Evolutionary conservation across 2,329 filamentous ascomycete species (phyloP).

Genomic region (Xylaria arbuscula): DNA sequence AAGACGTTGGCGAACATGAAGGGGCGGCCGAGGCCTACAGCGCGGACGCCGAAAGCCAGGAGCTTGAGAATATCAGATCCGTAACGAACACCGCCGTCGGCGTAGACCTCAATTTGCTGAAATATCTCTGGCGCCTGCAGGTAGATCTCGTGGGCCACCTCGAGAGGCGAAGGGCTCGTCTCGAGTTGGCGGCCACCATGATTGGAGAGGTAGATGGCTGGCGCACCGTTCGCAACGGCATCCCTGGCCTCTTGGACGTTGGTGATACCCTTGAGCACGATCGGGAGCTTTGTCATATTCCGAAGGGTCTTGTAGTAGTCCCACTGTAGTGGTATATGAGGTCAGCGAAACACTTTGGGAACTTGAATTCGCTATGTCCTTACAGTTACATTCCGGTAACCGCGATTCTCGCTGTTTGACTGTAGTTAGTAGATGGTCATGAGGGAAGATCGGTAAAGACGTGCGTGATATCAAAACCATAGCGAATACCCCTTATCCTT

Average conservation of each 20-base stretch:
- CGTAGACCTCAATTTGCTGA: slow-evolving; percentile 48
- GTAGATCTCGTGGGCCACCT: slow-evolving; percentile 48
- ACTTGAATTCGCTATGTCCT: slow-evolving; percentile 5
- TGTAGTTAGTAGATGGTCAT: neutral
- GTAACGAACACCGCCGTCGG: slow-evolving; percentile 51
- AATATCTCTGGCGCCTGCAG: slow-evolving; percentile 48
- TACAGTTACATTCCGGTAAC: slow-evolving; percentile 22
- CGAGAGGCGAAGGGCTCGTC: slow-evolving; percentile 47
- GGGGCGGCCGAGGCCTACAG: slow-evolving; percentile 56
- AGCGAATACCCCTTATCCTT: slow-evolving; percentile 21
- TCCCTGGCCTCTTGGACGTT: slow-evolving; percentile 49
- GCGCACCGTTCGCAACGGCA: slow-evolving; percentile 45
- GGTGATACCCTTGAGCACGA: slow-evolving; percentile 48
- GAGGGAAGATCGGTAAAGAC: neutral
- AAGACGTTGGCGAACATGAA: slow-evolving; percentile 62
- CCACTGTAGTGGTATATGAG: slow-evolving; percentile 37
- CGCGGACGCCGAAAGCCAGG: slow-evolving; percentile 50
- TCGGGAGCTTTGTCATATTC: slow-evolving; percentile 39
- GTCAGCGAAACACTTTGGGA: slow-evolving; percentile 29
- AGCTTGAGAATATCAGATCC: slow-evolving; percentile 51
- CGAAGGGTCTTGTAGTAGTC: slow-evolving; percentile 43
- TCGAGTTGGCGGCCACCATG: slow-evolving; percentile 53
- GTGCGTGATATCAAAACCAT: slow-evolving; percentile 13
- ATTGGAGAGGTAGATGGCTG: slow-evolving; percentile 52
- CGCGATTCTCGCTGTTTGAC: slow-evolving; percentile 13